phyloP scores from a whole-genome alignment of 805 yeast species.

The Yarrowia osloensis region DNA sequence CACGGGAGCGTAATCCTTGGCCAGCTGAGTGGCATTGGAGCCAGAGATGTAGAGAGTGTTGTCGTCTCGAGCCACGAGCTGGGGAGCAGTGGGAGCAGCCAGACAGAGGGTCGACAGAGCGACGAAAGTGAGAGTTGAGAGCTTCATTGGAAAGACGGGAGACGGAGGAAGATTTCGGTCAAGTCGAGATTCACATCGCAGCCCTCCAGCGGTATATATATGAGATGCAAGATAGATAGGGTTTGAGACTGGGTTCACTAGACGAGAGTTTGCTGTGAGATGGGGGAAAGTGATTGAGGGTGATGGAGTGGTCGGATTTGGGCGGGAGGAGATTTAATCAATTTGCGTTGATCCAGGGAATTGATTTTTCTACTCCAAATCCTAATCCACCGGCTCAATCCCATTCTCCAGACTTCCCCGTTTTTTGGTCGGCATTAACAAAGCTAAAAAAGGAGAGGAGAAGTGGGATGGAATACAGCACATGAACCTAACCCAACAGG shows the following conservation, averaged over 20 bases:
- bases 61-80: neutral
- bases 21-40: constrained; percentile 7
- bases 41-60: constrained; percentile 17
- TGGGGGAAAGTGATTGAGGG: too few relatives aligned
- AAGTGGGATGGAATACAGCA: neutral
- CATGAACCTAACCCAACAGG: neutral
- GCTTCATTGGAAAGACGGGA: neutral
- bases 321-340: too few relatives aligned
- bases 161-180: too few relatives aligned
- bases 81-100: neutral
- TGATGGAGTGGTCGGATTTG: too few relatives aligned
- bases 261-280: neutral
- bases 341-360: too few relatives aligned
- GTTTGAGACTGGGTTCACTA: neutral
- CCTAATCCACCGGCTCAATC: neutral
- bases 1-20: neutral
- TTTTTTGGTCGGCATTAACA: neutral
- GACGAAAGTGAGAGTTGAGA: neutral
- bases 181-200: too few relatives aligned
- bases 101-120: neutral
- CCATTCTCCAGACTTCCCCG: neutral
- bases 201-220: neutral
- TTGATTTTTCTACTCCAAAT: neutral
- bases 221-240: neutral
- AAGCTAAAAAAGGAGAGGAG: neutral